These are phyloP conservation scores for Colletotrichum musae DNA, from an alignment of 2,329 filamentous ascomycete genomes.

Conservation along the genomic window DNA sequence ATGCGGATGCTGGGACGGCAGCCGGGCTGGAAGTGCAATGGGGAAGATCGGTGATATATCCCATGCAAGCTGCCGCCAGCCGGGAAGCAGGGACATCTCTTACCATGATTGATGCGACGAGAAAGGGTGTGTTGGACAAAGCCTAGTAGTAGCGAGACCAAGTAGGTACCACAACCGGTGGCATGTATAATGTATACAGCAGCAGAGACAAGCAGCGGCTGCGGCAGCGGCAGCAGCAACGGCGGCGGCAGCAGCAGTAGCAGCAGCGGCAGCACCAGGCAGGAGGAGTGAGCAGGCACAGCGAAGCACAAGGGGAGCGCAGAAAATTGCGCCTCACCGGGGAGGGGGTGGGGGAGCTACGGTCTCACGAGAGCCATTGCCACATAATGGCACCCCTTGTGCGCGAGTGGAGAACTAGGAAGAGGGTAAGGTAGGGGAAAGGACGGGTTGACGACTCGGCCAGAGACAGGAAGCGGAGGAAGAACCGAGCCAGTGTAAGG, in stretches of 20 bases:
- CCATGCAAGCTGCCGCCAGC: conserved; percentile 61
- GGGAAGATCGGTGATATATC: conserved; percentile 58
- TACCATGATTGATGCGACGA: conserved; percentile 64
- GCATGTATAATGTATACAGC: conserved; percentile 52
- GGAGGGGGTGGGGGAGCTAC: conserved; percentile 43
- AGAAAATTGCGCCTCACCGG: conserved; percentile 45
- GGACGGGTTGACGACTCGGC: conserved; percentile 39
- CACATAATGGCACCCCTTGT: conserved; percentile 45
- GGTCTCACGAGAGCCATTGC: conserved; percentile 53
- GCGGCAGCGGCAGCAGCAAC: conserved; percentile 26
- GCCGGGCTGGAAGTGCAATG: conserved; percentile 44
- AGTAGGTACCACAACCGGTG: conserved; percentile 52
- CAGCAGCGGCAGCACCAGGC: conserved; percentile 30
- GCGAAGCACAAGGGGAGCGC: conserved; percentile 43
- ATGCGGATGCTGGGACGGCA: conserved; percentile 42
- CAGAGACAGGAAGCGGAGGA: conserved; percentile 34
- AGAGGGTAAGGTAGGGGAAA: conserved; percentile 40
- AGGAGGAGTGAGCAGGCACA: conserved; percentile 40
- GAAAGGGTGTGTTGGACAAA: conserved; percentile 56
- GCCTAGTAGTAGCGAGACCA: conserved; percentile 50
- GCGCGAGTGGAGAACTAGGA: conserved; percentile 40
- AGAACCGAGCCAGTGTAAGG: conserved; percentile 30
- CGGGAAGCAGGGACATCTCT: conserved; percentile 56
- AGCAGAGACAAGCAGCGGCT: conserved; percentile 45
- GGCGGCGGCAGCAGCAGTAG: neutral